These are phyloP conservation scores for Gleditsia sinensis DNA, from an alignment of 306 rosid species.

Conservation along the genomic window DNA sequence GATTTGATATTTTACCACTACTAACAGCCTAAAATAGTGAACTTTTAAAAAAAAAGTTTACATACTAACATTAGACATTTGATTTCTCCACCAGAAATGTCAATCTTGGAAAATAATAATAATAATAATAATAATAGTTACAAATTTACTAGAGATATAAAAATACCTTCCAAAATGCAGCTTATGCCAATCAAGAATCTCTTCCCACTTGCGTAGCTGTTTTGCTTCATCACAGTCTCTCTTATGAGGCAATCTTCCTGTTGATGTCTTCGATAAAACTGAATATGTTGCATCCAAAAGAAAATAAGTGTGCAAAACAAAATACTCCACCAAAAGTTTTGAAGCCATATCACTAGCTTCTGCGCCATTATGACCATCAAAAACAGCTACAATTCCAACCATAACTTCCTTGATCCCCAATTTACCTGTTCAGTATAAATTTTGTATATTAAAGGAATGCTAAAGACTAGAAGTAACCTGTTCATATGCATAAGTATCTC, in stretches of 20 bases:
- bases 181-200: slow-evolving; percentile 49
- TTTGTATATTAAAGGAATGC: slow-evolving; percentile 6
- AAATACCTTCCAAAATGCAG: slow-evolving; percentile 64
- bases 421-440: slow-evolving; percentile 51
- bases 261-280: slow-evolving; percentile 48
- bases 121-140: not conserved
- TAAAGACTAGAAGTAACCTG: not conserved
- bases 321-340: slow-evolving; percentile 82
- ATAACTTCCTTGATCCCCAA: slow-evolving; percentile 74
- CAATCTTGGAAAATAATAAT: not conserved
- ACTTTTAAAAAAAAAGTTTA: not conserved
- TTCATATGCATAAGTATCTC: not conserved
- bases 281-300: slow-evolving; percentile 87
- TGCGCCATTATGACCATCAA: slow-evolving; percentile 93
- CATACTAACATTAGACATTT: not conserved
- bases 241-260: slow-evolving; percentile 44
- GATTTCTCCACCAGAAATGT: not conserved
- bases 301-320: slow-evolving; percentile 86
- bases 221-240: slow-evolving; percentile 43
- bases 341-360: slow-evolving; percentile 98
- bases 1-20: not conserved
- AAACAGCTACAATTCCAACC: slow-evolving; percentile 86
- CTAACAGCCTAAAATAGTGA: not conserved
- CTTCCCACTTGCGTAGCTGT: slow-evolving; percentile 55
- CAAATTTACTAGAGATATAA: slow-evolving; percentile 4